Evolutionary conservation across 2,329 filamentous ascomycete genomes (phyloP), one percentile per base, ranked within the genome.

Genomic region (Davidsoniella australis): DNA sequence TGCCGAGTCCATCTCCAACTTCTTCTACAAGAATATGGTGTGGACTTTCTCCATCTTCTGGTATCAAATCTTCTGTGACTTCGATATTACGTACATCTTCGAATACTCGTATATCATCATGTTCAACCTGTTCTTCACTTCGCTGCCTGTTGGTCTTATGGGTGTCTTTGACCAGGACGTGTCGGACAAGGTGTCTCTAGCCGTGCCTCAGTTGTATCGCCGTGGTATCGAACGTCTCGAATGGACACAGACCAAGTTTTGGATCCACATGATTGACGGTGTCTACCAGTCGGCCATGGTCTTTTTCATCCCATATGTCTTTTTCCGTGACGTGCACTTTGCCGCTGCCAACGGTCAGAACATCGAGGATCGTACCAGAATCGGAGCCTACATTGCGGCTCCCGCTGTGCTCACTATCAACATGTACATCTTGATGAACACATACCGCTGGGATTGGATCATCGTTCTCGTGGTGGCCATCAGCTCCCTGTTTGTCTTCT

Each of bases 21-120:
- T 98, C 73, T 98, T 98, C 71, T 98, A 96, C 77, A 98, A 98
- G 82, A 98, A 96, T 69, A 83, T 98, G 65, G 82, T 96, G 47
- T 98, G 91, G 91, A 91, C 86, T 0, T 89, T 95, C 61, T 76
- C 82, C 41, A 83, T 98, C 52, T 95, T 96, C 73, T 96, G 89
- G 89, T 98, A 85, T 65, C 87, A 93, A 62, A 85, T 94, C 49
- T 98, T 83, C 66, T 86, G 84, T 70, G 82, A 94, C 66, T 95
- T 93, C 63, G 91, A 98, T 67, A 87, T 89, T 64, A 89, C 89
- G 42, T 96, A 95, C 62, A 78, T 95, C 48, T 95, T 93, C 68
- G 91, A 98, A 64, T 95, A 94, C 69, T 93, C 86, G 38, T 98
- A 96, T 66, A 94, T 98, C 59, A 73, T 96, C 55, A 75, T 96